phyloP scores from a whole-genome alignment of 1,284 basidiomycete genomes.

The Singerocomus inundabilis region DNA sequence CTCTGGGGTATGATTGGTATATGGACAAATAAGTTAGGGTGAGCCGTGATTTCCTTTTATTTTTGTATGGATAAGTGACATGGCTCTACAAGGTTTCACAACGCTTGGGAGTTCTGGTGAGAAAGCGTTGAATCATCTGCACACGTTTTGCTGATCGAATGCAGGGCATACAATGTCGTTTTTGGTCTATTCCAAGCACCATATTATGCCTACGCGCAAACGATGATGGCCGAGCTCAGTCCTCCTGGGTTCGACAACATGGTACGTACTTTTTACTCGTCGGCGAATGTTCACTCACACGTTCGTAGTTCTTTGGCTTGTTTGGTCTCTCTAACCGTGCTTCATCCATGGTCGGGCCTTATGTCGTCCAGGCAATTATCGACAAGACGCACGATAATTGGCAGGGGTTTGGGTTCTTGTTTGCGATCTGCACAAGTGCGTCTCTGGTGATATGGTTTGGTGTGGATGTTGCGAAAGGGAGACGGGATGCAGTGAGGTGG shows the following conservation, averaged over 20 bases:
- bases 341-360: slow-evolving; percentile 78
- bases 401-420: slow-evolving; percentile 79
- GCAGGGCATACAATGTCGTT: slow-evolving; percentile 29
- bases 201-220: slow-evolving; percentile 83
- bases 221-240: slow-evolving; percentile 84
- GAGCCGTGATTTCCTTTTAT: slow-evolving; percentile 13
- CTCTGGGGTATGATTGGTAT: slow-evolving; percentile 88
- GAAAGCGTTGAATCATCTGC: slow-evolving; percentile 3
- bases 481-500: slow-evolving; percentile 61
- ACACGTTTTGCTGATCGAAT: slow-evolving; percentile 1
- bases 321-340: slow-evolving; percentile 83
- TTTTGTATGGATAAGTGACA: background rate
- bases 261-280: too few species aligned
- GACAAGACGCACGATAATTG: slow-evolving; percentile 70
- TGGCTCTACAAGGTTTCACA: slow-evolving; percentile 59
- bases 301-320: slow-evolving; percentile 69
- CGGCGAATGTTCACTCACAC: background rate
- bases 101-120: slow-evolving; percentile 82
- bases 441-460: slow-evolving; percentile 40
- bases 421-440: slow-evolving; percentile 64
- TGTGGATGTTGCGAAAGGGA: slow-evolving; percentile 19
- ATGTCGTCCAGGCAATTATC: slow-evolving; percentile 78
- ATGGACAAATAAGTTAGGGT: slow-evolving; percentile 76
- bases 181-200: slow-evolving; percentile 70
- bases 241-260: slow-evolving; percentile 84